Base-by-base conservation (phyloP, 805 yeast genomes). In the Sungouiella blattae region DNA sequence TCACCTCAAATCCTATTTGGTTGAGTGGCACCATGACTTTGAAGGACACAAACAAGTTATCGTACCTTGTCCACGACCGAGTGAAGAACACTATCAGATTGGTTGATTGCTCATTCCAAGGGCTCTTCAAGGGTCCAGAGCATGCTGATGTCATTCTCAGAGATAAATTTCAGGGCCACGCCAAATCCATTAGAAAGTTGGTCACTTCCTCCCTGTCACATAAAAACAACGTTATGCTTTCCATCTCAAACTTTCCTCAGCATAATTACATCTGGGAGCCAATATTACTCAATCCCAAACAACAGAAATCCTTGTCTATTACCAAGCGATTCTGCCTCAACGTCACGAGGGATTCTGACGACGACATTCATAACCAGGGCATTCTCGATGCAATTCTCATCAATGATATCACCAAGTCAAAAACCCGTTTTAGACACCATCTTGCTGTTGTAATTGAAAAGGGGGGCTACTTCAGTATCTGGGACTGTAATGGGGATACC, bases 111-210 rank as follows among this genome's bases (percentile, higher is more conserved):
- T 37, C 44, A 17, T 46, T 56, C 22, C 15, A 33, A 5, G 24
- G 32, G 5, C 11, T 47, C 0, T 11, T 34, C 4, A 22, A 17
- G 16, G 32, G 45, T 3, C 22, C 30, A 11, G 8, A 20, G 9
- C 8, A 9, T 20, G 11, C 26, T n/a, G 26, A 31, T 3, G 26
- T 30, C 8, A 18, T 24, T 14, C 33, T 67, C 14, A 26, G 50
- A 3, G 50, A 79, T 43, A 80, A 83, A 46, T 75, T 82, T 36
- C 87, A 94, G 1, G 98, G 98, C 1, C 96, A 88, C 53, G 74
- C 78, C 36, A 88, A 88, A 52, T 85, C 96, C 0, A 79, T 89
- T 15, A 77, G 75, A 45, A 71, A 69, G 32, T 57, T 89, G 3
- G 63, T 77, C 12, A 76, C 88, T 47, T 83, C 95, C 1, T 63